Evolutionary conservation across 495 filamentous ascomycete species (phyloP).

Genomic region (Lophiostoma macrostomum): DNA sequence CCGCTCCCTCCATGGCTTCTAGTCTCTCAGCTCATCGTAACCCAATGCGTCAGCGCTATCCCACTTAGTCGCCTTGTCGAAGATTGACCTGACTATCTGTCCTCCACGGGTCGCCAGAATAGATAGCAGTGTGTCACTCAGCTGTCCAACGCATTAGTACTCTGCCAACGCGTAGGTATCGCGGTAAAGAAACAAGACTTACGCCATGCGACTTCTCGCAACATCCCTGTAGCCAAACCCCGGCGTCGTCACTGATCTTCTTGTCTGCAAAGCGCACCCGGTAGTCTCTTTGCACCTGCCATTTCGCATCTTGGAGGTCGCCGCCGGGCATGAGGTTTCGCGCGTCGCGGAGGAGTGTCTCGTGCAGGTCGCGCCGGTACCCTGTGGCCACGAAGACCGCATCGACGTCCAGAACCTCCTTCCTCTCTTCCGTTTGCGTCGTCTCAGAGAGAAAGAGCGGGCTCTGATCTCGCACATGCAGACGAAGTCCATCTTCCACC

Average conservation of each 20-base stretch:
- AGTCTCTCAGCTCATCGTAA: conserved; percentile 18
- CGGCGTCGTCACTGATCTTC: conserved; percentile 60
- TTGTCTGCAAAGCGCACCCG: conserved; percentile 62
- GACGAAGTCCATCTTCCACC: conserved; percentile 33
- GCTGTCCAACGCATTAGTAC: conserved; percentile 37
- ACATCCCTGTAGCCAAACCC: conserved; percentile 93
- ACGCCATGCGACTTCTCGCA: conserved; percentile 90
- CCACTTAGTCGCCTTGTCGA: conserved; percentile 43
- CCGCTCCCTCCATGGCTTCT: neutral
- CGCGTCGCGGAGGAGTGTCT: conserved; percentile 67
- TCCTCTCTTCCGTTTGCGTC: conserved; percentile 34
- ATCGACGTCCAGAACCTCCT: conserved; percentile 68
- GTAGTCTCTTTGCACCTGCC: conserved; percentile 64
- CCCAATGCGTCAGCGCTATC: conserved; percentile 10
- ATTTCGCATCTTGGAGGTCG: conserved; percentile 38
- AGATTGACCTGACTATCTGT: conserved; percentile 75
- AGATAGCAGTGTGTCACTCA: conserved; percentile 77
- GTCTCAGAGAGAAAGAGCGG: conserved; percentile 31
- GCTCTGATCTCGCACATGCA: conserved; percentile 34
- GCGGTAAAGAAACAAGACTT: conserved; percentile 43
- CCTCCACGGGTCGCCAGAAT: conserved; percentile 72
- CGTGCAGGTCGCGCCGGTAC: conserved; percentile 74
- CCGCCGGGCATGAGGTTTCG: conserved; percentile 59
- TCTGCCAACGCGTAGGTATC: conserved; percentile 8
- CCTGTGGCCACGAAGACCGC: conserved; percentile 84